phyloP scores from a whole-genome alignment of 2,329 filamentous ascomycete species.

The Trichophyton benhamiae region DNA sequence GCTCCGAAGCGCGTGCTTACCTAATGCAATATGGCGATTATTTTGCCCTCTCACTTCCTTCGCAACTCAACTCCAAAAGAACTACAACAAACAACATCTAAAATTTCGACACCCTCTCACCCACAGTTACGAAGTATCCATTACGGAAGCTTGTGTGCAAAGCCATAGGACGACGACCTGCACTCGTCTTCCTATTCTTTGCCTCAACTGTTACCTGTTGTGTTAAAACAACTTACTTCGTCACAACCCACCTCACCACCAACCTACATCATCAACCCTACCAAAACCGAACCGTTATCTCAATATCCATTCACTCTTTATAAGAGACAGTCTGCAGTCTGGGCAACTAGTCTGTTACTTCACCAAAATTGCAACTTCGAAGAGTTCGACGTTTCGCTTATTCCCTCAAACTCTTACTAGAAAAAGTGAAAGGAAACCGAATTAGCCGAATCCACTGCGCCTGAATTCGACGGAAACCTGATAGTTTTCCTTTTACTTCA shows the following conservation, averaged over 20 bases:
- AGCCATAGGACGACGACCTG: constrained; percentile 28
- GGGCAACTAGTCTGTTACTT: neutral
- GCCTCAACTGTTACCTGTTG: constrained; percentile 6
- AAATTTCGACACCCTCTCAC: constrained; percentile 5
- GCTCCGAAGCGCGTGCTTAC: neutral
- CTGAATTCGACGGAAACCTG: neutral
- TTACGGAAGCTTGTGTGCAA: constrained; percentile 12
- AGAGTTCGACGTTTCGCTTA: neutral
- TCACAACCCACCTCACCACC: constrained; percentile 8
- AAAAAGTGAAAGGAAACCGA: neutral
- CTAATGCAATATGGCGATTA: constrained; percentile 2
- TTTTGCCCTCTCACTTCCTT: neutral
- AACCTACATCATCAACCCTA: neutral
- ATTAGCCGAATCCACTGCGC: neutral
- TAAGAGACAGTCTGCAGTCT: neutral
- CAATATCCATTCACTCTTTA: neutral
- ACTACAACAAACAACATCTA: constrained; percentile 5
- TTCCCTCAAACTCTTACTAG: neutral
- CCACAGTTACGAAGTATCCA: neutral
- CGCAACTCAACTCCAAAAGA: constrained; percentile 1
- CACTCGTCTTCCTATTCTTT: constrained; percentile 26
- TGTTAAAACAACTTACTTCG: neutral
- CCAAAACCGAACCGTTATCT: neutral
- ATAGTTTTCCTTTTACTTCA: constrained; percentile 18
- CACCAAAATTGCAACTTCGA: too few species aligned